A percentile compares a stretch with the other conserved stretches of the same genome.
Evolutionary conservation across 2,329 filamentous ascomycete genomes (phyloP).

Genomic region (Cladosporium phlei): DNA sequence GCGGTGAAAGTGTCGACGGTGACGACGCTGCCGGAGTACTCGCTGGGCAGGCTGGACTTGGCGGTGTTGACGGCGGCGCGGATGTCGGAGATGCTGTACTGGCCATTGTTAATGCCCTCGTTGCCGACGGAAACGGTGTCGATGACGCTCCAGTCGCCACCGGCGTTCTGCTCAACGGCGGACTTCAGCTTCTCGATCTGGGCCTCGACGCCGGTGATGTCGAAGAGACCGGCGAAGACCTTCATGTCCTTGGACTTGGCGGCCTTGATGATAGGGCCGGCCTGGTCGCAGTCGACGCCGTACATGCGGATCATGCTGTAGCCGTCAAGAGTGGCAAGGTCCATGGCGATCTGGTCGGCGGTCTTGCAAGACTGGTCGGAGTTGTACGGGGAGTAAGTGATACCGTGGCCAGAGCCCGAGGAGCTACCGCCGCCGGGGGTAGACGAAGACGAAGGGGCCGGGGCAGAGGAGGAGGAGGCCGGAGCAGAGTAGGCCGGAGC

Average conservation of each 20-base stretch:
- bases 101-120: slow-evolving; percentile 66
- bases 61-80: slow-evolving; percentile 55
- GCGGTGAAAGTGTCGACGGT: slow-evolving; percentile 75
- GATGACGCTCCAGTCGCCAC: slow-evolving; percentile 62
- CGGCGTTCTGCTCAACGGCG: slow-evolving; percentile 39
- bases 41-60: slow-evolving; percentile 54
- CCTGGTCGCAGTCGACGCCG: slow-evolving; percentile 73
- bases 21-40: slow-evolving; percentile 69
- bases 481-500: slow-evolving; percentile 16
- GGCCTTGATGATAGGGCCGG: slow-evolving; percentile 57
- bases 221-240: slow-evolving; percentile 70
- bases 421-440: background rate
- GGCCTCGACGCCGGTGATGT: slow-evolving; percentile 51
- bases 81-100: slow-evolving; percentile 49
- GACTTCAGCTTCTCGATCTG: slow-evolving; percentile 60
- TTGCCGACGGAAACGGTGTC: slow-evolving; percentile 75
- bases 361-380: slow-evolving; percentile 61
- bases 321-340: slow-evolving; percentile 56
- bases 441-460: slow-evolving; percentile 1
- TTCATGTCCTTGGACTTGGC: slow-evolving; percentile 62
- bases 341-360: slow-evolving; percentile 55
- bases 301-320: slow-evolving; percentile 71
- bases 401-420: slow-evolving; percentile 39
- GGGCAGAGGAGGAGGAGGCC: slow-evolving; percentile 13
- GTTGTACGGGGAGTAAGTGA: slow-evolving; percentile 57